Evolutionary conservation across 1,139 yeast genomes (phyloP).

Genomic region (Nakaseomyces nivariensis): DNA sequence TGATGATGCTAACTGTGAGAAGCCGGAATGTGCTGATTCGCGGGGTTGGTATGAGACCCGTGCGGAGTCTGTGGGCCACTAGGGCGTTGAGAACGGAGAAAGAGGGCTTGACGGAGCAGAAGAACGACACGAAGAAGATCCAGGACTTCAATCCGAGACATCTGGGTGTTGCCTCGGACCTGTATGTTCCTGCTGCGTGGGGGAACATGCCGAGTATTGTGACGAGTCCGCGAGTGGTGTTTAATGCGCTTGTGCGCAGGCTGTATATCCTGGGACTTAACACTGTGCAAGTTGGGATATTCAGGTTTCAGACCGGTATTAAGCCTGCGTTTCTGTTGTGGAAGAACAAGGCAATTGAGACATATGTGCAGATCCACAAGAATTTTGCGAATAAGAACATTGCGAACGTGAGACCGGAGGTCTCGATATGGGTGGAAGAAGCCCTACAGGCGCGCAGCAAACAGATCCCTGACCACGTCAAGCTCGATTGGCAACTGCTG

Average conservation of each 20-base stretch:
- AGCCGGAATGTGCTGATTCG: too few species aligned
- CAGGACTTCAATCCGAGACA: conserved; percentile 29
- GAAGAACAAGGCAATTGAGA: conserved; percentile 65
- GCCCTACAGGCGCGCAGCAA: conserved; percentile 42
- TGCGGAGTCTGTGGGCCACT: neutral
- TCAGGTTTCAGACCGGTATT: conserved; percentile 52
- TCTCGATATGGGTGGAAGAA: conserved; percentile 54
- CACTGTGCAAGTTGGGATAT: conserved; percentile 54
- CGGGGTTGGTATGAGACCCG: neutral
- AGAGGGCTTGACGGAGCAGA: neutral
- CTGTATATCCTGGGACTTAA: conserved; percentile 48
- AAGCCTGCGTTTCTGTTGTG: conserved; percentile 58
- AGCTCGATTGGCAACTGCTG: conserved; percentile 66
- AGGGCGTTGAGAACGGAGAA: neutral
- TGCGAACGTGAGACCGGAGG: conserved; percentile 35
- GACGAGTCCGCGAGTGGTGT: conserved; percentile 33
- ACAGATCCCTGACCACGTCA: conserved; percentile 48
- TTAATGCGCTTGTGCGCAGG: conserved; percentile 39
- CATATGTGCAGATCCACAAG: conserved; percentile 54
- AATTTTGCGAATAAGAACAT: conserved; percentile 50
- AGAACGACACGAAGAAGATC: conserved; percentile 1
- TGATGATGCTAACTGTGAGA: too few species aligned
- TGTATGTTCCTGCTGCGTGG: conserved; percentile 41
- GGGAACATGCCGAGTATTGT: conserved; percentile 38
- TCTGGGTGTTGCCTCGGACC: conserved; percentile 39